Evolutionary conservation across 208 protist species (phyloP).

Genomic region (Trypanosoma boissoni): DNA sequence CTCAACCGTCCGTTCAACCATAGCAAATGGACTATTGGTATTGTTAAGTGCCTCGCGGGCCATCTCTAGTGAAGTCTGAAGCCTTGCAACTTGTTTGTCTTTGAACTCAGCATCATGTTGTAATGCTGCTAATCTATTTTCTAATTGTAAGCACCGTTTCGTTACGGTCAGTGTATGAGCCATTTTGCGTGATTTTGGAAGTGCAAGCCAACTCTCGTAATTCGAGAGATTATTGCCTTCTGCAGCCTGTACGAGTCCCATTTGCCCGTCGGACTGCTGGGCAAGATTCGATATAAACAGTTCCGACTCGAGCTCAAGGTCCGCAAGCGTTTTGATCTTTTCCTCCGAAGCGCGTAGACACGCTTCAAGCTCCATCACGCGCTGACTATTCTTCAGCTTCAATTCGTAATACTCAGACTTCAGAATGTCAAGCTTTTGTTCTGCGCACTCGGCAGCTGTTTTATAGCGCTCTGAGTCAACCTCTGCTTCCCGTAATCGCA

Average conservation of each 20-base stretch:
- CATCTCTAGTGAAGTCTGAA: conserved; percentile 70
- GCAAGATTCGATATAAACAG: conserved; percentile 83
- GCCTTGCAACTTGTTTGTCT: conserved; percentile 61
- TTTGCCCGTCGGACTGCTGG: conserved; percentile 25
- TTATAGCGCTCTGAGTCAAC: conserved; percentile 75
- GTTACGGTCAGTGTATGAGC: conserved; percentile 77
- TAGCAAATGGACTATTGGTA: conserved; percentile 77
- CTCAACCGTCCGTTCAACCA: conserved; percentile 75
- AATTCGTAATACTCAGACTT: conserved; percentile 90
- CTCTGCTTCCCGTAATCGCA: conserved; percentile 79
- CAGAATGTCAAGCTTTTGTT: conserved; percentile 89
- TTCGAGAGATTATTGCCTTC: not conserved
- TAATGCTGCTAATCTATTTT: conserved; percentile 64
- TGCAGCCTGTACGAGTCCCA: conserved; percentile 17
- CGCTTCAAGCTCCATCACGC: conserved; percentile 69
- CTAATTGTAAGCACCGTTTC: conserved; percentile 83
- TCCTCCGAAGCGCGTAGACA: conserved; percentile 69
- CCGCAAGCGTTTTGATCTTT: conserved; percentile 76
- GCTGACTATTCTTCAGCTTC: conserved; percentile 75
- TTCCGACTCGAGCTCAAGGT: conserved; percentile 85
- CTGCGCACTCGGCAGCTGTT: conserved; percentile 73
- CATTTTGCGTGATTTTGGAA: conserved; percentile 76
- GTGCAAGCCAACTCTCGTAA: conserved; percentile 60
- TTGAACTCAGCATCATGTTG: conserved; percentile 68
- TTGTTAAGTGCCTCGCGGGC: conserved; percentile 83